Percentiles rank a stretch among this genome's conserved stretches.
These are phyloP conservation scores for Colletotrichum chrysophilum DNA, from an alignment of 2,329 filamentous ascomycete genomes.

Conservation along the genomic window DNA sequence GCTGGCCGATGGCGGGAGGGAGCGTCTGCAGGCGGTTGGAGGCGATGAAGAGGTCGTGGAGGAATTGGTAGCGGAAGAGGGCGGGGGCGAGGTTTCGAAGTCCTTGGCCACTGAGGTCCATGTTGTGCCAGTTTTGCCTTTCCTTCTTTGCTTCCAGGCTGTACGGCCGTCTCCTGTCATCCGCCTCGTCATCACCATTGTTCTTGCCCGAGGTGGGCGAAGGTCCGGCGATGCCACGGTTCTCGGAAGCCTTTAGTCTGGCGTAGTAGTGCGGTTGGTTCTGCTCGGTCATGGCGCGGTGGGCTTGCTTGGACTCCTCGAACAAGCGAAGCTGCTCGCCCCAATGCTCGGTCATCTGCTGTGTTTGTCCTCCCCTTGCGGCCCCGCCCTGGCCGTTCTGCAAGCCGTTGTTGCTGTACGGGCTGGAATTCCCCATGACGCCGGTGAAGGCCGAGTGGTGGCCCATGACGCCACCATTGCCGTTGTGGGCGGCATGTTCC, in stretches of 20 bases:
- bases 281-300: constrained; percentile 72
- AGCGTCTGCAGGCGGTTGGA: constrained; percentile 87
- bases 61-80: constrained; percentile 86
- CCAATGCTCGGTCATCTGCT: constrained; percentile 75
- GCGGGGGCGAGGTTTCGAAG: constrained; percentile 80
- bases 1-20: constrained; percentile 80
- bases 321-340: constrained; percentile 83
- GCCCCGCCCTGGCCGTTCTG: constrained; percentile 62
- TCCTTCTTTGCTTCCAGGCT: constrained; percentile 71
- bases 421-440: constrained; percentile 68
- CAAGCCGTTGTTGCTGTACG: constrained; percentile 58
- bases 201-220: constrained; percentile 53
- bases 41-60: constrained; percentile 91
- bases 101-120: constrained; percentile 97
- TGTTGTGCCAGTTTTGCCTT: constrained; percentile 86
- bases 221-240: constrained; percentile 67
- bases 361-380: constrained; percentile 54
- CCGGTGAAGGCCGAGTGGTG: constrained; percentile 68
- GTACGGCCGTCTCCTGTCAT: constrained; percentile 65
- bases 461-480: constrained; percentile 58
- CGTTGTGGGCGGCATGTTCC: constrained; percentile 60
- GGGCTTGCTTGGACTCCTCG: constrained; percentile 76
- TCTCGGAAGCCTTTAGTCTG: constrained; percentile 71
- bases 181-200: constrained; percentile 57
- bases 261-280: constrained; percentile 75